Evolutionary conservation across 2,329 filamentous ascomycete genomes (phyloP).

Genomic region (Aspergillus fischeri): DNA sequence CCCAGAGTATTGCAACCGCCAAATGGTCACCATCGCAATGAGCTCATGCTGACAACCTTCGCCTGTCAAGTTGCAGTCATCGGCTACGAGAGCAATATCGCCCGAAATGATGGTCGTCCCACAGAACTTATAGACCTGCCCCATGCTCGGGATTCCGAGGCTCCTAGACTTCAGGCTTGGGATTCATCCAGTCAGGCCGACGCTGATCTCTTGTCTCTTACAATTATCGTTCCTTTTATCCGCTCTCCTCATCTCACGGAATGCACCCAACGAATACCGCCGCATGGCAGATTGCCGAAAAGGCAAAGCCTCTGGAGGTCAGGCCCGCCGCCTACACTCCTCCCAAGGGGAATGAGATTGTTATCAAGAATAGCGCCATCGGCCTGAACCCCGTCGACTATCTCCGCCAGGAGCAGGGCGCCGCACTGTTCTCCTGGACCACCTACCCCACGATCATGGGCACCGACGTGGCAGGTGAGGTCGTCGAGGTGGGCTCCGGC

Average conservation of each 20-base stretch:
- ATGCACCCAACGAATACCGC: conserved; percentile 25
- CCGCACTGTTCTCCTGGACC: conserved; percentile 24
- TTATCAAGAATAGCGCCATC: conserved; percentile 39
- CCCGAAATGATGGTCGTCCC: background rate
- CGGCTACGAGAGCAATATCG: background rate
- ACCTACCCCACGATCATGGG: conserved; percentile 39
- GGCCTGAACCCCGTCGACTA: conserved; percentile 45
- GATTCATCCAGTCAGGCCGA: background rate
- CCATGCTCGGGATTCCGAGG: background rate
- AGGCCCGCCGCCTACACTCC: conserved; percentile 34
- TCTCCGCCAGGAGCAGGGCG: conserved; percentile 30
- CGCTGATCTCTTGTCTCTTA: background rate
- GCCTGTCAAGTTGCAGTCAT: background rate
- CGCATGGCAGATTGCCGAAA: conserved; percentile 32
- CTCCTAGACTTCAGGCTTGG: too few relatives aligned
- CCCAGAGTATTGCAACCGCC: background rate
- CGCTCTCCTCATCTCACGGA: background rate
- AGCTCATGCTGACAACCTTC: background rate
- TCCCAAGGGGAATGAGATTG: conserved; percentile 35
- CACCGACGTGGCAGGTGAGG: conserved; percentile 43
- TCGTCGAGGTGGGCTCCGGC: conserved; percentile 34
- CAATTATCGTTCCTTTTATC: background rate
- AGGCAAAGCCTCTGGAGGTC: conserved; percentile 30
- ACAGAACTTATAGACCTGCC: too few relatives aligned
- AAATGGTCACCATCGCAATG: background rate